Conservation (phyloP, 345 rosid genomes). For the Viola odorata region DNA sequence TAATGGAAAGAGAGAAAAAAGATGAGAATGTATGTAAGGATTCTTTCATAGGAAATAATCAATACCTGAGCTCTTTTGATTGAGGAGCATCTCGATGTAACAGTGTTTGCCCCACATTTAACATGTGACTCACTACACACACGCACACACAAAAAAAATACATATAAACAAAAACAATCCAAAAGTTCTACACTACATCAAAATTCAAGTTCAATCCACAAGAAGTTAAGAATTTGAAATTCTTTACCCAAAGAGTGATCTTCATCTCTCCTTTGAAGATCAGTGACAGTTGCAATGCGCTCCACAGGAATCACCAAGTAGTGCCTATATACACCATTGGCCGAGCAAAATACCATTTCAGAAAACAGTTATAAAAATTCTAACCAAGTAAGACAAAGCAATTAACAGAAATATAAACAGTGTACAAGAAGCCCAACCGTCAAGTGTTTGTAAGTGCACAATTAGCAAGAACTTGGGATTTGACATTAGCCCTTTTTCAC, state of each 20-base stretch:
- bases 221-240: not conserved
- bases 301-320: slow-evolving; percentile 72
- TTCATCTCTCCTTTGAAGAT: slow-evolving; percentile 60
- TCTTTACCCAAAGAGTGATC: slow-evolving; percentile 63
- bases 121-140: slow-evolving; percentile 64
- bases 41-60: slow-evolving; percentile 3
- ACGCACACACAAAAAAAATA: not conserved
- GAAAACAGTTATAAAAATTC: not conserved
- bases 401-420: too few relatives aligned
- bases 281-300: slow-evolving; percentile 67
- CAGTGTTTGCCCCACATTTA: slow-evolving; percentile 62
- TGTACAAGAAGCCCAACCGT: too few relatives aligned
- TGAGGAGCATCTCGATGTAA: slow-evolving; percentile 63
- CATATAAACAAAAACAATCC: too few relatives aligned
- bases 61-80: slow-evolving; percentile 45
- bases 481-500: too few relatives aligned
- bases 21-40: not conserved
- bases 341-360: not conserved
- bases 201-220: too few relatives aligned
- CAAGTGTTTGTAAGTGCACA: too few relatives aligned
- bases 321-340: slow-evolving; percentile 46
- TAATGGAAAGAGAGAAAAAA: not conserved
- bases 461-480: too few relatives aligned
- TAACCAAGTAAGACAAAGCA: too few relatives aligned
- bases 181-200: too few relatives aligned